Base-by-base conservation (phyloP, 2,329 filamentous ascomycete genomes). In the Drechslerella coelobrocha region DNA sequence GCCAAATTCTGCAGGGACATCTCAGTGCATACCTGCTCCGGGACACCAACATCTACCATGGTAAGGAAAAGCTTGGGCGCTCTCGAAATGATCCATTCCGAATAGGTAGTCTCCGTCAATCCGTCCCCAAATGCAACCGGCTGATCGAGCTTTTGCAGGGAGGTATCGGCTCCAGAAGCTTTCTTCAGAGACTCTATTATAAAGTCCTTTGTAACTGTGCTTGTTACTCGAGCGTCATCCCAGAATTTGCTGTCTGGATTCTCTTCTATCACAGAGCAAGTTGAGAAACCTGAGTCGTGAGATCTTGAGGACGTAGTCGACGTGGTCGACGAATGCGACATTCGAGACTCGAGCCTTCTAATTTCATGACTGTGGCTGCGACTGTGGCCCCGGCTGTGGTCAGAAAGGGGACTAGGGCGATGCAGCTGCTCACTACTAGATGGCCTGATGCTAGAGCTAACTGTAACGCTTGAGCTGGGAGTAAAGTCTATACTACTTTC, bases 21-120 rank as follows among this genome's bases (percentile, higher is more conserved):
- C 41, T 45, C 5, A 10, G 4, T 23, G 57, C 65, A 29, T 62
- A 71, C 66, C 59, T 71, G 87, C 74, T 89, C 87, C 0, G 89
- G 85, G 9, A 89, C 82, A 29, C 86, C 87, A 23, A 91, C 80
- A 75, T 91, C 88, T 59, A 86, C 82, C 24, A 92, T 81, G 39
- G 90, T 86, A 50, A 92, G 81, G 75, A 91, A 92, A 39, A 91
- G 81, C 50, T 86, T 83, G 75, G 86, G 87, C 5, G 88, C 87
- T 74, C 87, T 88, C 61, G 85, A 81, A 50, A 89, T 80, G 63
- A 92, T 90, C 87, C 89, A 91, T 76, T 91, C 88, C 81, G 89
- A 87, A 77, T 92, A 92, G 0, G 88, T 91, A 72, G 88, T 85
- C 77, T 90, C 86, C 2, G 88, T 91, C 62, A 85, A 77, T 61